Evolutionary conservation across 768 basidiomycete species (phyloP), one percentile per base, ranked within the genome.

Genomic region (Lenzites betulinus): DNA sequence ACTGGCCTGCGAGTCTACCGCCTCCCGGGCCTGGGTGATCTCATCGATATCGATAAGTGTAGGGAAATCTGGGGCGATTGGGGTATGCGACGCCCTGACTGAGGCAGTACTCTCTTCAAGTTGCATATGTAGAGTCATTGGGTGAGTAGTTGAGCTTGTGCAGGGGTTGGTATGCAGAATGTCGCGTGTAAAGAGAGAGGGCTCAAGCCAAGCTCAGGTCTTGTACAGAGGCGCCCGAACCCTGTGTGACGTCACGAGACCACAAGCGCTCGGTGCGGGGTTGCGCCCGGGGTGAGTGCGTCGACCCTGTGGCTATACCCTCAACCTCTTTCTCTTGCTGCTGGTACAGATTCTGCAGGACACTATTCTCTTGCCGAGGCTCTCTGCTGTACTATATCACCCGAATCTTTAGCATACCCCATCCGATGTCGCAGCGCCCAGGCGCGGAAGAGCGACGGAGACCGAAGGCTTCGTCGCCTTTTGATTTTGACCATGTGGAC

Each of bases 401-500:
- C 36, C 13, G 39, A 8, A 25, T 35, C 7, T 20, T 36, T 20
- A 20, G 18, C 28, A 33, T 18, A 13, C 2, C 18, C 18, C n/a
- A 4, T 1, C 26, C 16, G 3, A 64, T 64, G 63, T 22, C 63
- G 4, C 54, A 51, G 4, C 36, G 9, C 38, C 13, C 42, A 16
- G 25, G 53, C 13, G 38, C 48, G 39, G 20, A 12, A 35, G 38
- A 26, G 7, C 51, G 36, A 33, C 33, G 41, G 9, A 35, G 38
- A 15, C 26, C 8, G 4, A 33, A 33, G n/a, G 16, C 25, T 5
- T 36, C 49, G 11, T 49, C 63, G 20, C 63, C 63, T 15, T 75
- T 90, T 51, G 70, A 79, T 35, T 71, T 75, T 41, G 79, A 88
- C 69, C 93, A 86, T 72, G 79, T 90, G 12, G 80, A 93, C 65